Evolutionary conservation across 2,329 filamentous ascomycete species (phyloP), one percentile per base, ranked within the genome.

Genomic region (Aspergillus floridensis): DNA sequence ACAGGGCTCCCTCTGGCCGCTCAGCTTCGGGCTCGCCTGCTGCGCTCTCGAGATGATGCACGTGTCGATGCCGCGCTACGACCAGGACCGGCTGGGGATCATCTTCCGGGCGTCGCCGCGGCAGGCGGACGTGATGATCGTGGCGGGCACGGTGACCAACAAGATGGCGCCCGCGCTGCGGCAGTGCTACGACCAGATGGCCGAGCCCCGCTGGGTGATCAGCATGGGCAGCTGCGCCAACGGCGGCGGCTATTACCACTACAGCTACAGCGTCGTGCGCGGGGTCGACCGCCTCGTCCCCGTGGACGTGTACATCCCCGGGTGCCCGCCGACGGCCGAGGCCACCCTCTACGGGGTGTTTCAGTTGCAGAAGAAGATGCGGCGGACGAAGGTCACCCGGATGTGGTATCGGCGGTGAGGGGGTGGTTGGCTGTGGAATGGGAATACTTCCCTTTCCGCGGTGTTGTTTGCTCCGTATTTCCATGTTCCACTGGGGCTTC

Each of bases 1-100:
- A 53, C 90, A 95, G 78, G 86, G 88, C 57, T 96, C 91, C 16
- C 82, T 95, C 55, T 96, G 91, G 91, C 91, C 91, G 67, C 88
- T 96, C 84, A 92, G 89, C 53, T 96, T 96, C 74, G 91, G 88
- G 54, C 88, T 95, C 52, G 91, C 91, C 71, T 96, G 91, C 84
- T 96, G 91, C 77, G 91, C 89, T 76, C 80, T 96, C 73, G 91
- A 96, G 76, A 96, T 96, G 91, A 96, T 96, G 91, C 90, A 93
- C 75, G 82, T 92, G 21, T 95, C 91, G 32, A 92, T 90, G 62
- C 91, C 91, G 14, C 88, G 91, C 38, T 95, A 96, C 84, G 91
- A 96, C 72, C 90, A 95, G 74, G 91, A 96, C 77, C 86, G 91
- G 35, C 82, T 93, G 60, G 91, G 91, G 62, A 95, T 95, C 74